Evolutionary conservation across 805 yeast species (phyloP), one percentile per base, ranked within the genome.

Genomic region (Candida pini): DNA sequence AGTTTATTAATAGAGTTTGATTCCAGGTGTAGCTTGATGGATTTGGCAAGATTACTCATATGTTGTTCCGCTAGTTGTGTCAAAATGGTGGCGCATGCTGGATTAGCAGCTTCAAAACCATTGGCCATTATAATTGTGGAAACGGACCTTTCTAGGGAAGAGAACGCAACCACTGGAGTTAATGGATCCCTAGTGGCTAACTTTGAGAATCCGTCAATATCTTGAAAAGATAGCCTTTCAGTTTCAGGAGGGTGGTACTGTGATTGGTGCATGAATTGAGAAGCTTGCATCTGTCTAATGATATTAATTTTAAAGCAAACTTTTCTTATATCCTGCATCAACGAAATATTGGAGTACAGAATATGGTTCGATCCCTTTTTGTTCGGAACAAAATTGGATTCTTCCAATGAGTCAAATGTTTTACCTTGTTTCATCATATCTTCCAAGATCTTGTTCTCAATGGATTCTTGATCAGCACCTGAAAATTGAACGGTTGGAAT

Each of bases 231-330:
- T 10, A 89, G 58, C 9, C 69, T 60, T 31, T 74, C 78, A 27
- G 80, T 69, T 38, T 72, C 81, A 4, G 90, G 90, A 10, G 81
- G 75, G 43, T 73, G 73, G 68, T 79, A 64, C 48, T 81, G 90
- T 0, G 87, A 71, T 33, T 80, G 81, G 51, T 82, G 90, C 32
- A 82, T 64, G 56, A 77, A 78, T 39, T 77, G 81, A 33, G 81
- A 85, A 14, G 82, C 82, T 59, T 92, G 97, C 81, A 92, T 81
- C 52, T 89, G 89, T 45, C 96, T 69, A 39, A 92, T 85, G 31
- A 88, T 63, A 4, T 90, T 79, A 15, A 92, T 85, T 56, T 89
- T 89, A 62, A 87, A 84, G 54, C 97, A 89, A 4, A 86, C 69
- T 44, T 80, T 83, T 38, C 98, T 67, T 23, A 92, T 83, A 47